These are phyloP conservation scores for Potentilla sterilis DNA, from an alignment of 306 rosid genomes.

Conservation along the genomic window DNA sequence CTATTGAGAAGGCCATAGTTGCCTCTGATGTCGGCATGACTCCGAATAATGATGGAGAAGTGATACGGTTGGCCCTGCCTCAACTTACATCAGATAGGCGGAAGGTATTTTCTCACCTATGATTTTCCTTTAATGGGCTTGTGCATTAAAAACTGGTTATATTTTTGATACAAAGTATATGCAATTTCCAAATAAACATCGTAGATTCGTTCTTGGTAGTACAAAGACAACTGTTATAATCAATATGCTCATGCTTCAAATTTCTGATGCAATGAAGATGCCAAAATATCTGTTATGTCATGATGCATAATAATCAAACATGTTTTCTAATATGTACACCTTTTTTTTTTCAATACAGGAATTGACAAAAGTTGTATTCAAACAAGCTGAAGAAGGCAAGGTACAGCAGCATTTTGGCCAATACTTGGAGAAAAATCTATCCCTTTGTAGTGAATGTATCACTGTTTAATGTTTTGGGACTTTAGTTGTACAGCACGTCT, in stretches of 20 bases:
- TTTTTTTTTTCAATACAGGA: conserved; percentile 47
- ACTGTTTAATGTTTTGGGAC: background rate
- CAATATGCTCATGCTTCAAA: background rate
- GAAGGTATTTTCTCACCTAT: conserved; percentile 54
- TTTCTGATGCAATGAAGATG: background rate
- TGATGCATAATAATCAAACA: background rate
- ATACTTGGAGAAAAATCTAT: conserved; percentile 25
- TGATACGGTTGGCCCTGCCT: conserved; percentile 75
- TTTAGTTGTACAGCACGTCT: conserved; percentile 1
- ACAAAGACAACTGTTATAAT: background rate
- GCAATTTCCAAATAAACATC: background rate
- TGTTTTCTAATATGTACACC: background rate
- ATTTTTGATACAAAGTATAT: background rate
- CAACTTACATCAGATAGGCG: conserved; percentile 88
- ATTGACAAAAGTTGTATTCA: conserved; percentile 73
- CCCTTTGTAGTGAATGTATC: conserved; percentile 24
- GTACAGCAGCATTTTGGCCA: conserved; percentile 37
- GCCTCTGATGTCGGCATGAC: conserved; percentile 85
- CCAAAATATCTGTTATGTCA: background rate
- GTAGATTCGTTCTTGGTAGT: background rate
- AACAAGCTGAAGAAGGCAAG: conserved; percentile 97
- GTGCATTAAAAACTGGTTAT: background rate
- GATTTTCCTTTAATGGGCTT: background rate
- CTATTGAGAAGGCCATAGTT: conserved; percentile 94
- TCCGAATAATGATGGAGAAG: conserved; percentile 93